These are phyloP conservation scores for Hypoxylon subgilvum DNA, from an alignment of 495 filamentous ascomycete species.

Conservation along the genomic window DNA sequence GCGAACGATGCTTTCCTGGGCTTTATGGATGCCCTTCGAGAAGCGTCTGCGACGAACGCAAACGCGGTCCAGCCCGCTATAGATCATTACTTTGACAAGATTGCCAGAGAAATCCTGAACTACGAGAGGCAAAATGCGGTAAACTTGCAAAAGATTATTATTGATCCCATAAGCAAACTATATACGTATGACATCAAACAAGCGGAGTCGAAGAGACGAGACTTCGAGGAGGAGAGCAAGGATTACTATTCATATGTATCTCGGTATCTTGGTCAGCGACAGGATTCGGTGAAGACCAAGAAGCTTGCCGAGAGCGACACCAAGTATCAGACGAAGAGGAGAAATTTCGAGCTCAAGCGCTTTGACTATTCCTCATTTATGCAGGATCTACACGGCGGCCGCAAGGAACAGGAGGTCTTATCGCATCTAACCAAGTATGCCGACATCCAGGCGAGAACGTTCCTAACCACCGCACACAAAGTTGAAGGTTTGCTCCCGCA, in stretches of 20 bases:
- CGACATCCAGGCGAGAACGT: conserved; percentile 84
- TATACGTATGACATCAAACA: conserved; percentile 98
- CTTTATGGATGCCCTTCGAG: conserved; percentile 86
- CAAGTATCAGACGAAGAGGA: conserved; percentile 93
- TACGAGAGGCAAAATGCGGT: conserved; percentile 84
- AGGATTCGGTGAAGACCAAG: conserved; percentile 96
- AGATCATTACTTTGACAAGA: conserved; percentile 98
- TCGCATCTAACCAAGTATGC: conserved; percentile 96
- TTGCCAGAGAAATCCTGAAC: conserved; percentile 83
- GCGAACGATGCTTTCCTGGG: conserved; percentile 83
- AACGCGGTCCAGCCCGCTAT: conserved; percentile 94
- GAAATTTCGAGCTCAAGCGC: conserved; percentile 92
- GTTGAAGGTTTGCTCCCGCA: conserved; percentile 88
- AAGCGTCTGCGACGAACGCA: conserved; percentile 87
- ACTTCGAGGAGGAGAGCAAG: conserved; percentile 97
- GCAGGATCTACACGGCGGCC: conserved; percentile 95
- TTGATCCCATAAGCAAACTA: conserved; percentile 88
- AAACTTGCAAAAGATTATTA: conserved; percentile 89
- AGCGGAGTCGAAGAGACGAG: conserved; percentile 93
- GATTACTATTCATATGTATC: conserved; percentile 96
- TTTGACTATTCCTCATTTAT: conserved; percentile 99
- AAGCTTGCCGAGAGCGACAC: conserved; percentile 91
- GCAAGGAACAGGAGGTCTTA: conserved; percentile 96
- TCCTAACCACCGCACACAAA: conserved; percentile 80
- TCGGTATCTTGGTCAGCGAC: conserved; percentile 90